Evolutionary conservation across 2,329 filamentous ascomycete genomes (phyloP), one percentile per base, ranked within the genome.

Genomic region (Coleophoma cylindrospora): DNA sequence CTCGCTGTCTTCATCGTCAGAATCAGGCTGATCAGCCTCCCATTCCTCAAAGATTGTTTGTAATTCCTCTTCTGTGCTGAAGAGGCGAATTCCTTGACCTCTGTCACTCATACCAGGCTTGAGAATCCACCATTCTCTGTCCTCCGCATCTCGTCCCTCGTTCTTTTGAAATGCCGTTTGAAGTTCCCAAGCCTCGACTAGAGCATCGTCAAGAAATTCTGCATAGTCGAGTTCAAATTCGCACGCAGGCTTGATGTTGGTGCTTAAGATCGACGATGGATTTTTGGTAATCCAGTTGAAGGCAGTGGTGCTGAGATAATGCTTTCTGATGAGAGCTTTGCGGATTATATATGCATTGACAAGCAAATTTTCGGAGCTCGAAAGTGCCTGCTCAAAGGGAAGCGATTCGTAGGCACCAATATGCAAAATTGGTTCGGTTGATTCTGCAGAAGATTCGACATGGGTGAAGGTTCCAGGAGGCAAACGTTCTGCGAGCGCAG

Each of bases 71-170:
- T 94, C 88, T 2, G 83, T 89, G 60, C 83, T 88, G 68, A 99
- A 99, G 0, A 99, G 73, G 37, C 89, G 74, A 51, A 99, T 96
- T 1, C 94, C 94, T 66, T 96, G 91, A 0, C 92, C 94, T 21
- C 92, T 81, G 65, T 99, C 94, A 67, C 90, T 96, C 94, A 99
- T 97, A 9, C 92, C 87, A 0, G 94, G 92, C 70, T 99, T 99
- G 52, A 99, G 69, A 57, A 99, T 97, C 94, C 94, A 99, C 92
- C 92, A 99, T 65, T 95, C 83, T 52, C 79, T 77, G 40, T 78
- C 71, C 32, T 48, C 22, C 1, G 50, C 34, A 9, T 54, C 48
- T 32, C 61, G 66, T 13, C 67, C 69, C 45, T 79, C 80, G 59
- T 96, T 96, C 43, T 75, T 75, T 33, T 80, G 79, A 67, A 95